Conservation (phyloP, 2,329 filamentous ascomycete genomes). For the Raffaelea albimanens region DNA sequence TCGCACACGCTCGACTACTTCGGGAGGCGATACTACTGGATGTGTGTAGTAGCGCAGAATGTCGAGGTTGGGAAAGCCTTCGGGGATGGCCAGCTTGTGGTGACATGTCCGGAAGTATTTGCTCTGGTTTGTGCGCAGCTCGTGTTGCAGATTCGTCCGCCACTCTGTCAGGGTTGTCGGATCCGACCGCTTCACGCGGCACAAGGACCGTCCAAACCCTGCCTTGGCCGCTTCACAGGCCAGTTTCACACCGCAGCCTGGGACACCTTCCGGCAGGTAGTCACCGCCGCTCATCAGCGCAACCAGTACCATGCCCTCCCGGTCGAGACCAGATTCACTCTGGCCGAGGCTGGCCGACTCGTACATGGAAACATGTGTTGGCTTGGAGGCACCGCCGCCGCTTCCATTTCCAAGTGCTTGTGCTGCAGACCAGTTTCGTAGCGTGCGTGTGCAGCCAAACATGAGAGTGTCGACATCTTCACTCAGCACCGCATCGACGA, state of each 20-base stretch:
- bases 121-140: slow-evolving; percentile 75
- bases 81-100: slow-evolving; percentile 64
- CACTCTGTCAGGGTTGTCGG: slow-evolving; percentile 52
- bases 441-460: slow-evolving; percentile 76
- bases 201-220: slow-evolving; percentile 73
- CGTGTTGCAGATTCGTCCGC: slow-evolving; percentile 62
- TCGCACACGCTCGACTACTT: slow-evolving; percentile 44
- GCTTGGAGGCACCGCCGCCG: slow-evolving; percentile 56
- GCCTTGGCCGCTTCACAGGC: slow-evolving; percentile 85
- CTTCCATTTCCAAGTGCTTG: slow-evolving; percentile 29
- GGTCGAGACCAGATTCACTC: slow-evolving; percentile 51
- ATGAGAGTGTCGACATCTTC: slow-evolving; percentile 97
- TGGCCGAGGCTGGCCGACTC: slow-evolving; percentile 44
- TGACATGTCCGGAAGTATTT: slow-evolving; percentile 71
- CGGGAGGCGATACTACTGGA: slow-evolving; percentile 63
- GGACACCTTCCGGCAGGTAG: slow-evolving; percentile 80
- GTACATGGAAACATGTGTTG: slow-evolving; percentile 82
- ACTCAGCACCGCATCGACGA: slow-evolving; percentile 89
- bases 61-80: slow-evolving; percentile 69
- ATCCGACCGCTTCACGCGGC: slow-evolving; percentile 52
- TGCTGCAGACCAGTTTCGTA: slow-evolving; percentile 58
- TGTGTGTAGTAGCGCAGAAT: slow-evolving; percentile 81
- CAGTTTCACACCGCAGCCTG: slow-evolving; percentile 76
- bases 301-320: slow-evolving; percentile 86
- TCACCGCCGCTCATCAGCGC: slow-evolving; percentile 94